Percentiles rank a stretch among this genome's conserved stretches.
Conservation (phyloP, 371 early-diverging fungal species). For the Quaeritorhiza haematococci region DNA sequence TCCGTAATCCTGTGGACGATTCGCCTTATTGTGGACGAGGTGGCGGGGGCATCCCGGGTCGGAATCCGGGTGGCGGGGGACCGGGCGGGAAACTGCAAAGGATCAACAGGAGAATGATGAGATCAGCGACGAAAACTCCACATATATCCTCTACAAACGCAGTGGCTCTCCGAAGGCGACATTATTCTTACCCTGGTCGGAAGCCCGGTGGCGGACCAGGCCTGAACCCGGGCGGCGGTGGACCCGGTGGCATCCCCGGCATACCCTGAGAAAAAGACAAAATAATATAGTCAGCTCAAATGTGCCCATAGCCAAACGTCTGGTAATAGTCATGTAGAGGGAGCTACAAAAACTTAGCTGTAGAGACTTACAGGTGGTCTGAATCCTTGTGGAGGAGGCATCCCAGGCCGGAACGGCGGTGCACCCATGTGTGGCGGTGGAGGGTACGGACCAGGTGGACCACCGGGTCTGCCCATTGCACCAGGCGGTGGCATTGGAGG, state of each 20-base stretch:
- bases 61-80: conserved; percentile 22
- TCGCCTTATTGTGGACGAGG: too few relatives aligned
- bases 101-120: conserved; percentile 19
- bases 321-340: neutral
- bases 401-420: conserved; percentile 25
- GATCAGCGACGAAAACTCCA: conserved; percentile 18
- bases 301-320: neutral
- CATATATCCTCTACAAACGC: too few relatives aligned
- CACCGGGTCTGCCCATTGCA: conserved; percentile 31
- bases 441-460: conserved; percentile 42
- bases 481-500: conserved; percentile 48
- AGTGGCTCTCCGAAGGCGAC: too few relatives aligned
- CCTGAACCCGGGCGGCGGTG: conserved; percentile 25
- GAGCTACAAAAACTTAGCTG: conserved; percentile 3
- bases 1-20: too few relatives aligned
- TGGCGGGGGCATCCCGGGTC: conserved; percentile 10
- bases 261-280: too few relatives aligned
- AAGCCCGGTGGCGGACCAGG: conserved; percentile 19
- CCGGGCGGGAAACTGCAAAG: conserved; percentile 38
- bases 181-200: conserved; percentile 16
- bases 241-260: conserved; percentile 4
- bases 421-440: conserved; percentile 22
- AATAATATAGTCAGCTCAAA: neutral
- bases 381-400: conserved; percentile 46
- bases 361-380: conserved; percentile 21